phyloP scores from a whole-genome alignment of 1,284 basidiomycete species.

The Fomitopsis palustris region DNA sequence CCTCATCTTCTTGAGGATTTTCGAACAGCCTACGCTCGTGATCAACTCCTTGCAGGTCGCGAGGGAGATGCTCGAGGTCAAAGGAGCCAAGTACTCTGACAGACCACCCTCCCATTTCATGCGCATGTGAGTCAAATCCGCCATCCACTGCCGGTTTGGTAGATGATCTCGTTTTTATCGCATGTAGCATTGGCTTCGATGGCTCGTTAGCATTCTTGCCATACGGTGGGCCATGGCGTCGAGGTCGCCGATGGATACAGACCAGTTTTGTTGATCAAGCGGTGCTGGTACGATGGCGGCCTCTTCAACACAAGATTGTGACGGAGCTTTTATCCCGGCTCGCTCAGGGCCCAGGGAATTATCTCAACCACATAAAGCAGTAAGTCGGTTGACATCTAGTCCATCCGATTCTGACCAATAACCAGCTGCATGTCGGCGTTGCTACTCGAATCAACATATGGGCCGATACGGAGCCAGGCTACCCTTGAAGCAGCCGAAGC shows the following conservation, averaged over 20 bases:
- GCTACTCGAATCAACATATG: background rate
- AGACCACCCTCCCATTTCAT: background rate
- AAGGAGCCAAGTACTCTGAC: background rate
- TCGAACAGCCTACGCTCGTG: background rate
- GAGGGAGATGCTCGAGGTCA: background rate
- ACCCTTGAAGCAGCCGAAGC: background rate
- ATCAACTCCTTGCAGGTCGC: background rate
- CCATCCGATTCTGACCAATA: background rate
- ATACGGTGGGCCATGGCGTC: background rate
- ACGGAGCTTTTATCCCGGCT: background rate
- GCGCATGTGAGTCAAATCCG: background rate
- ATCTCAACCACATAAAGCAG: background rate
- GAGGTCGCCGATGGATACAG: background rate
- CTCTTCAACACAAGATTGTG: background rate
- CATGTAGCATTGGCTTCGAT: background rate
- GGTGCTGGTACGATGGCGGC: background rate
- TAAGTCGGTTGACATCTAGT: background rate
- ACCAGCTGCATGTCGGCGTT: background rate
- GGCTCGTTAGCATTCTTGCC: background rate
- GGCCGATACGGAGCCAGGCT: background rate
- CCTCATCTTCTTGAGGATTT: background rate
- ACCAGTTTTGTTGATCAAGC: background rate
- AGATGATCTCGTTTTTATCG: background rate
- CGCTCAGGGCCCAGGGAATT: background rate
- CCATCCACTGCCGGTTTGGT: background rate